Evolutionary conservation across 2,329 filamentous ascomycete genomes (phyloP), one percentile per base, ranked within the genome.

Genomic region (Neofusicoccum umdonicola): DNA sequence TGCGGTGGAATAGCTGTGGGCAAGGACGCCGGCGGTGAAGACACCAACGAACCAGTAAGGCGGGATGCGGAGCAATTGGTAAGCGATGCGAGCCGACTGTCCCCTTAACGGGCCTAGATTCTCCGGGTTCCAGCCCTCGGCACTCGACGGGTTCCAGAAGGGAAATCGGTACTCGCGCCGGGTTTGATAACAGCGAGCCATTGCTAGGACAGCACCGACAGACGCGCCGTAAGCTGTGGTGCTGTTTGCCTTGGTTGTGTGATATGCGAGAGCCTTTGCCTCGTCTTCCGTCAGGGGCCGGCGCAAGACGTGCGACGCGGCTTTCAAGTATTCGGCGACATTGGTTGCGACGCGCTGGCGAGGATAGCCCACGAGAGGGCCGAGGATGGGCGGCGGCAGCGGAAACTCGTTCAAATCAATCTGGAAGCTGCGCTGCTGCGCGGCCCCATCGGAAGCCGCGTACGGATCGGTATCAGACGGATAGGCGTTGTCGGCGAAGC

Each of bases 211-310:
- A 12, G 72, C 69, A 4, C 80, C 80, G 0, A 72, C 58, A 0
- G 77, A 74, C 1, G 73, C 67, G 37, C 76, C 79, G 65, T 77
- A 81, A 17, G 74, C 77, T 9, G 75, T 76, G 4, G 73, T 74
- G 42, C 75, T 69, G 39, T 80, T 69, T 4, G 73, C 71, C 47
- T 77, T 73, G 22, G 78, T 76, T 34, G 77, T 70, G 65, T 81
- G 76, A 63, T 68, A 76, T 11, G 78, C 76, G 12, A 82, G 68
- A 0, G 79, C 78, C 58, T 81, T 77, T 6, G 77, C 72, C 69
- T 83, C 81, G 12, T 79, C 76, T 19, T 75, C 71, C 5, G 72
- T 73, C 12, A 81, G 57, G 1, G 75, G 71, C 11, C 81, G 75
- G 4, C 74, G 70, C 9, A 82, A 63, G 12, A 76, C 70, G 35